Conservation (phyloP, 441 rosid genomes). For the Erysimum pusillum region DNA sequence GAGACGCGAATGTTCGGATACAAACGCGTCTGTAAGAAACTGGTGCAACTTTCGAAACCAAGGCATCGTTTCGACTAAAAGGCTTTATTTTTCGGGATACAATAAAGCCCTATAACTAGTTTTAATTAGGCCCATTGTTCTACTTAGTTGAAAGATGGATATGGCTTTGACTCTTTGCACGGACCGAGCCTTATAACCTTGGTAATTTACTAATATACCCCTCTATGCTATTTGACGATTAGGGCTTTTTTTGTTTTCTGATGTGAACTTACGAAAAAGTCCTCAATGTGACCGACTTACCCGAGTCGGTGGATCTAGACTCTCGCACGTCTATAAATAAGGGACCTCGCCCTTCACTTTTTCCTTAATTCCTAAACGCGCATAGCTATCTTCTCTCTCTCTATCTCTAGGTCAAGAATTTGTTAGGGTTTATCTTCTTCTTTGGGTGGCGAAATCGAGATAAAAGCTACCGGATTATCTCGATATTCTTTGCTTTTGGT, state of each 20-base stretch:
- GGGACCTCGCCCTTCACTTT: background rate
- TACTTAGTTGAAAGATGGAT: too few relatives aligned
- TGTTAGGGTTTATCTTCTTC: constrained; percentile 1
- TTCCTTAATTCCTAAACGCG: background rate
- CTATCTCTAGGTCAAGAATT: background rate
- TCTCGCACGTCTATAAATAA: constrained; percentile 35
- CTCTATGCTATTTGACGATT: background rate
- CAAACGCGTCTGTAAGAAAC: constrained; percentile 3
- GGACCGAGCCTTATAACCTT: background rate
- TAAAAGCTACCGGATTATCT: background rate
- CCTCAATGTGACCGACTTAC: constrained; percentile 31
- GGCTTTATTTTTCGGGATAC: background rate
- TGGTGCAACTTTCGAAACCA: background rate
- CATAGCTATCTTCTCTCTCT: background rate
- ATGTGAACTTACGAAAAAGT: constrained; percentile 7
- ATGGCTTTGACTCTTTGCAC: too few relatives aligned
- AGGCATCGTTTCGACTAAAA: background rate
- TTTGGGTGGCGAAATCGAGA: background rate
- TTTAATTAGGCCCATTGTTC: background rate
- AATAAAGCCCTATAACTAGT: background rate
- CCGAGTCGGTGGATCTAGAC: constrained; percentile 41
- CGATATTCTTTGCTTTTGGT: background rate
- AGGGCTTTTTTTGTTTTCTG: constrained; percentile 2
- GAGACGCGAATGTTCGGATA: constrained; percentile 26
- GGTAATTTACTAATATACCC: constrained; percentile 29